Evolutionary conservation across 2,329 filamentous ascomycete genomes (phyloP).

Genomic region (Knufia fluminis): DNA sequence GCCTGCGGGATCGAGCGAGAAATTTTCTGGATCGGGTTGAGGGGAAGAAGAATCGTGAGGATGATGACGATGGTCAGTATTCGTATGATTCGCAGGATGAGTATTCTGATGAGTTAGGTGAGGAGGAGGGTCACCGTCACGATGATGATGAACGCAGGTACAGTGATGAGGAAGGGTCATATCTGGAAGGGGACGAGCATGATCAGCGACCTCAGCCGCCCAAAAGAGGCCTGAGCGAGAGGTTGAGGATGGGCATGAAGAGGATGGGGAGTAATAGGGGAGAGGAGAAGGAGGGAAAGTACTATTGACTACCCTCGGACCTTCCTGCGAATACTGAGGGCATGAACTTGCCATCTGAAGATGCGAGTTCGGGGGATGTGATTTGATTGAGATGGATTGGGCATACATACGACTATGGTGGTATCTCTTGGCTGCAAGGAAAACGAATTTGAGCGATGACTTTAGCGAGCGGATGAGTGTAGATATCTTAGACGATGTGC

Average conservation of each 20-base stretch:
- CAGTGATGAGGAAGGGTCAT: conserved; percentile 3
- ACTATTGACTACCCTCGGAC: conserved; percentile 11
- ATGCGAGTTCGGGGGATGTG: conserved; percentile 9
- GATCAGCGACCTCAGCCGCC: not conserved
- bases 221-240: conserved; percentile 3
- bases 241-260: conserved; percentile 1
- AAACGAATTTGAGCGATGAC: no score
- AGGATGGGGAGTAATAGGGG: conserved; percentile 5
- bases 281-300: not conserved
- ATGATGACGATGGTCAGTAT: conserved; percentile 1
- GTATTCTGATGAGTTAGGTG: not conserved
- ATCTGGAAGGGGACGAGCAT: conserved; percentile 2
- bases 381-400: not conserved
- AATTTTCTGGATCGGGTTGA: not conserved
- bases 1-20: conserved; percentile 5
- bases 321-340: not conserved
- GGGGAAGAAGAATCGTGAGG: not conserved
- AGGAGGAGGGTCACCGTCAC: not conserved
- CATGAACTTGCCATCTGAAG: conserved; percentile 1
- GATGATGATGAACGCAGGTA: conserved; percentile 3
- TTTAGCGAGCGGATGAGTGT: no score
- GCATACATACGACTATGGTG: no score
- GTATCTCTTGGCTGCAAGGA: no score
- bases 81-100: not conserved
- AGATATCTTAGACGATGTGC: no score